Conservation (phyloP, 2,329 filamentous ascomycete genomes). For the Boeremia lycopersici region DNA sequence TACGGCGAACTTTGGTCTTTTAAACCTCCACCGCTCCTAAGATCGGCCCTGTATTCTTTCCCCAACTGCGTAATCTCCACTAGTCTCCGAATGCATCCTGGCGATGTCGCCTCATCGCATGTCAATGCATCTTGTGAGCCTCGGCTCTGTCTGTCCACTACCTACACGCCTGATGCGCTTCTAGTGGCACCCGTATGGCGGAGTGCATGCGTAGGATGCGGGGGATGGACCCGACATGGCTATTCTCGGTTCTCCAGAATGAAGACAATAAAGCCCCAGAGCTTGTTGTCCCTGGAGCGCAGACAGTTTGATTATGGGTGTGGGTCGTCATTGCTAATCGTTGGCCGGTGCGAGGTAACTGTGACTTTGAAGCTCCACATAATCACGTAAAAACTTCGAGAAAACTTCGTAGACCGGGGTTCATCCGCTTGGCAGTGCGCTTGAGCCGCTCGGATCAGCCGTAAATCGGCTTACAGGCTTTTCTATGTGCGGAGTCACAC, state of each 20-base stretch:
- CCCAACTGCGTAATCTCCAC: conserved; percentile 27
- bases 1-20: conserved; percentile 23
- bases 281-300: conserved; percentile 13
- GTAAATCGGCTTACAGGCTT: conserved; percentile 19
- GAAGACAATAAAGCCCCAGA: conserved; percentile 11
- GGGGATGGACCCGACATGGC: conserved; percentile 27
- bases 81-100: conserved; percentile 33
- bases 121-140: conserved; percentile 19
- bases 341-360: conserved; percentile 25
- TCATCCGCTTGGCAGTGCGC: conserved; percentile 26
- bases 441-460: conserved; percentile 21
- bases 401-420: conserved; percentile 31
- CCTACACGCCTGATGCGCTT: conserved; percentile 9
- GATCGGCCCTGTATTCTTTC: conserved; percentile 31
- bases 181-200: conserved; percentile 19
- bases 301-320: conserved; percentile 26
- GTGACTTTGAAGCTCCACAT: conserved; percentile 35
- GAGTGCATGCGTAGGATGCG: conserved; percentile 31
- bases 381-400: conserved; percentile 40
- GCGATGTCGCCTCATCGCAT: conserved; percentile 23
- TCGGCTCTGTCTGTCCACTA: conserved; percentile 6
- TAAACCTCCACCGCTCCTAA: conserved; percentile 32
- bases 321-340: conserved; percentile 41
- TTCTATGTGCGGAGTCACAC: conserved; percentile 13
- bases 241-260: conserved; percentile 24